These are phyloP conservation scores for Chaetomium fimeti DNA, from an alignment of 495 filamentous ascomycete genomes.

Conservation along the genomic window DNA sequence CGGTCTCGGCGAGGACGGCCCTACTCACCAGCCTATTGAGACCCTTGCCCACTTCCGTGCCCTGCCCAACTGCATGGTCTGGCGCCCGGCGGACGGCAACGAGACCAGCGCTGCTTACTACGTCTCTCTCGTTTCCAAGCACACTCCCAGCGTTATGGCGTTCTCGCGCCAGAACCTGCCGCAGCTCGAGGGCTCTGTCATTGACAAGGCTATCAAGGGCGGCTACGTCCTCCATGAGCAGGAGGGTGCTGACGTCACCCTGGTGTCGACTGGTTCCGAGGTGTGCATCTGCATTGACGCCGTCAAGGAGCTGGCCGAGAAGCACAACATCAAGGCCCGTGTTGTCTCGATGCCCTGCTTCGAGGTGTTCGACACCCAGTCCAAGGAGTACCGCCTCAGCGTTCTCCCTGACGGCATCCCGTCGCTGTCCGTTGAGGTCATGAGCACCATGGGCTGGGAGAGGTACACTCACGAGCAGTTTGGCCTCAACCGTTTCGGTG, in stretches of 20 bases:
- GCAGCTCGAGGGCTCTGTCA: conserved; percentile 88
- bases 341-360: conserved; percentile 96
- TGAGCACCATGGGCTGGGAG: conserved; percentile 94
- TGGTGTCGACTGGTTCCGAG: conserved; percentile 95
- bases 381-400: conserved; percentile 87
- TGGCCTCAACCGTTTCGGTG: conserved; percentile 97
- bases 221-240: conserved; percentile 87
- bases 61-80: conserved; percentile 99
- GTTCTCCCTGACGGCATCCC: conserved; percentile 95
- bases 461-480: conserved; percentile 99
- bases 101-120: conserved; percentile 99
- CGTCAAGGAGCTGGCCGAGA: conserved; percentile 83
- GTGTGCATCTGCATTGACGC: conserved; percentile 91
- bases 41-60: conserved; percentile 99
- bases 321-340: conserved; percentile 83
- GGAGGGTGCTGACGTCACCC: conserved; percentile 79
- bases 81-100: conserved; percentile 98
- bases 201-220: conserved; percentile 87
- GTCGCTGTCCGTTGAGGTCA: conserved; percentile 87
- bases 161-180: conserved; percentile 98
- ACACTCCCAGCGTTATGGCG: conserved; percentile 88
- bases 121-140: conserved; percentile 82
- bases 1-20: conserved; percentile 97
- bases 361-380: conserved; percentile 93
- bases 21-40: conserved; percentile 99